A percentile compares a stretch with the other conserved stretches of the same genome.
Conservation (phyloP, 352 stramenopile species). For the Phytophthora hibernalis region DNA sequence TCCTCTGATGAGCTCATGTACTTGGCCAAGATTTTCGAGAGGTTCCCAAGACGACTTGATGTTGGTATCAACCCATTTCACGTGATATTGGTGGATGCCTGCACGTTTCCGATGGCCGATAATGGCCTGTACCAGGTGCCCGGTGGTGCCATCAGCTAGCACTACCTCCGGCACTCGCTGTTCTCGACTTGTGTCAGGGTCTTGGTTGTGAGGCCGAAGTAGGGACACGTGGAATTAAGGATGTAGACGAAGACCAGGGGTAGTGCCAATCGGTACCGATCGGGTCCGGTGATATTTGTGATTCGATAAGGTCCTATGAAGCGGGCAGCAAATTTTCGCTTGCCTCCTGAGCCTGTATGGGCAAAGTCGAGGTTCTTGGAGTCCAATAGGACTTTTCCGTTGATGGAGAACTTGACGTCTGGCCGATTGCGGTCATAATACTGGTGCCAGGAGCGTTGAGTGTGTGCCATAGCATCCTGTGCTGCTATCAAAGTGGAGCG, state of each 20-base stretch:
- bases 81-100: constrained; percentile 8
- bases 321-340: constrained; percentile 9
- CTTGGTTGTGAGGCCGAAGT: neutral
- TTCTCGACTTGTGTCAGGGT: neutral
- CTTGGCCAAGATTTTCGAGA: constrained; percentile 1
- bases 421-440: constrained; percentile 16
- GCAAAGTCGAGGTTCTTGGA: constrained; percentile 8
- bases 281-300: neutral
- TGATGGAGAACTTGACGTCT: neutral
- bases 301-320: constrained; percentile 17
- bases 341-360: constrained; percentile 4
- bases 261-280: constrained; percentile 1
- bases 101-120: constrained; percentile 5
- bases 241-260: constrained; percentile 3
- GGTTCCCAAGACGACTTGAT: constrained; percentile 2
- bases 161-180: constrained; percentile 8
- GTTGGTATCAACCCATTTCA: constrained; percentile 10
- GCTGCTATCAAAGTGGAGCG: neutral
- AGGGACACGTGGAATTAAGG: constrained; percentile 3
- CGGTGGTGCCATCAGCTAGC: constrained; percentile 10
- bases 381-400: constrained; percentile 13
- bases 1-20: constrained; percentile 3
- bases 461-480: constrained; percentile 8
- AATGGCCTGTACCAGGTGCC: constrained; percentile 2
- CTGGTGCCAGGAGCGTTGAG: constrained; percentile 5